These are phyloP conservation scores for Grosmannia serpens DNA, from an alignment of 2,329 filamentous ascomycete genomes.

Conservation along the genomic window DNA sequence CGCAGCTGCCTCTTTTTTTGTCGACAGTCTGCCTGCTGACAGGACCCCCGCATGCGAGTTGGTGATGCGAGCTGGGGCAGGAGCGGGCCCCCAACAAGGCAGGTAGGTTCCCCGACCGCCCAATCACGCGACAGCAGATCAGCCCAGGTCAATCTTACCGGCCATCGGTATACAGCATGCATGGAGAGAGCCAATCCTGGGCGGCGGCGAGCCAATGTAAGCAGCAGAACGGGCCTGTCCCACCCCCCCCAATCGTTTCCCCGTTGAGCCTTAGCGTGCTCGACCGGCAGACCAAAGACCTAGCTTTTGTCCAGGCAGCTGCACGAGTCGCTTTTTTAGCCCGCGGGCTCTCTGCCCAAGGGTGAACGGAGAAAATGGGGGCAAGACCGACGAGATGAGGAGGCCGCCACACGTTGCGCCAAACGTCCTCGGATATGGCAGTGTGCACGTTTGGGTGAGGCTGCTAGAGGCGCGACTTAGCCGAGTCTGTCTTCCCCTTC, in stretches of 20 bases:
- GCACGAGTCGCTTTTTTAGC: not conserved
- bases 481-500: not conserved
- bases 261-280: not conserved
- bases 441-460: not conserved
- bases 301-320: not conserved
- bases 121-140: not conserved
- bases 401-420: no score
- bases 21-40: not conserved
- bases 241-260: not conserved
- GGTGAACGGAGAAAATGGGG: constrained; percentile 1
- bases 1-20: not conserved
- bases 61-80: not conserved
- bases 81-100: not conserved
- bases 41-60: not conserved
- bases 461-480: not conserved
- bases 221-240: no score
- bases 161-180: no score
- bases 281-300: not conserved
- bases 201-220: no score
- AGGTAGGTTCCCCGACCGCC: not conserved
- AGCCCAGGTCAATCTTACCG: not conserved
- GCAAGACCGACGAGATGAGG: not conserved
- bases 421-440: not conserved
- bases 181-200: no score
- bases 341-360: not conserved